A percentile compares a stretch with the other conserved stretches of the same genome.
phyloP scores from a whole-genome alignment of 2,329 filamentous ascomycete genomes.

The Rhinocladiella similis region DNA sequence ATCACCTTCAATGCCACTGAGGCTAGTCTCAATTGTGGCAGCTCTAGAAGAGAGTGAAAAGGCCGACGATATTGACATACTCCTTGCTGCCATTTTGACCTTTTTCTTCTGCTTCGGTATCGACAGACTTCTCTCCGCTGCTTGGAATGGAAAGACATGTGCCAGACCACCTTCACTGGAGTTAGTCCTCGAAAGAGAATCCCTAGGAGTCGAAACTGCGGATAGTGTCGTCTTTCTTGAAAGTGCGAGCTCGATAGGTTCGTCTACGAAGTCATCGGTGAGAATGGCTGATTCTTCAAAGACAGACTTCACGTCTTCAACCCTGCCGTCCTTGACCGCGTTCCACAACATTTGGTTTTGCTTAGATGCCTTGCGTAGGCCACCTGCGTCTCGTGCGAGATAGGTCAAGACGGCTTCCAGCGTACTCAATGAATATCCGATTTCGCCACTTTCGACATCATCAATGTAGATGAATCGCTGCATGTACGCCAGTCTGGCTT shows the following conservation, averaged over 20 bases:
- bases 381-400: conserved; percentile 76
- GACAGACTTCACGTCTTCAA: conserved; percentile 73
- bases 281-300: conserved; percentile 67
- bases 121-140: conserved; percentile 42
- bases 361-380: conserved; percentile 78
- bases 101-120: conserved; percentile 57
- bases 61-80: conserved; percentile 82
- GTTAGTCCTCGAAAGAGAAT: conserved; percentile 42
- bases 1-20: conserved; percentile 77
- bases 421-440: conserved; percentile 93
- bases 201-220: conserved; percentile 22
- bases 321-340: conserved; percentile 73
- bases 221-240: conserved; percentile 24
- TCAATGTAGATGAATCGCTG: conserved; percentile 97
- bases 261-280: conserved; percentile 48
- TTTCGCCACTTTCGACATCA: conserved; percentile 93
- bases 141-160: conserved; percentile 91
- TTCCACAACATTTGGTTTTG: conserved; percentile 88
- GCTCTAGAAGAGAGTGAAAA: conserved; percentile 80
- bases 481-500: conserved; percentile 90
- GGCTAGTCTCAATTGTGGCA: conserved; percentile 72
- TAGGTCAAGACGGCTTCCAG: conserved; percentile 93
- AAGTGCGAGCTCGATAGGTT: conserved; percentile 33
- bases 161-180: conserved; percentile 53
- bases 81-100: conserved; percentile 87